phyloP scores from a whole-genome alignment of 2,329 filamentous ascomycete species.

The Aspergillus novofumigatus region DNA sequence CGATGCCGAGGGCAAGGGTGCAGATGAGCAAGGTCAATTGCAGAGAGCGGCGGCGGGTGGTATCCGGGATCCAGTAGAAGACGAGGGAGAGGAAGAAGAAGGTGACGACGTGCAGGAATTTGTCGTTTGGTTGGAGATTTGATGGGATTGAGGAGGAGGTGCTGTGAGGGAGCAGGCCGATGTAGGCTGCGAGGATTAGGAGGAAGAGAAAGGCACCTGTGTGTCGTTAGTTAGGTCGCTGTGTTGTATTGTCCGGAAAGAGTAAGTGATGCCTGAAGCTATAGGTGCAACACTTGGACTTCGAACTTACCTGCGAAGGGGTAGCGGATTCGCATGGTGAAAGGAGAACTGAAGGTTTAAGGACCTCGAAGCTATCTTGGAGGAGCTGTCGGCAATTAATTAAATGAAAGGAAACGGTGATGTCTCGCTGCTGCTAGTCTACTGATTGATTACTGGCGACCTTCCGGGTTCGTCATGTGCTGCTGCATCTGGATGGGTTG shows the following conservation, averaged over 20 bases:
- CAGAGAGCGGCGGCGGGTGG: conserved; percentile 75
- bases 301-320: conserved; percentile 73
- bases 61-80: conserved; percentile 98
- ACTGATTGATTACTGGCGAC: not conserved
- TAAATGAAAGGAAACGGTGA: not conserved
- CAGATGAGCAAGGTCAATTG: conserved; percentile 79
- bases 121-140: conserved; percentile 71
- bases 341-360: not conserved
- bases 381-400: not conserved
- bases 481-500: conserved; percentile 14
- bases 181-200: conserved; percentile 70
- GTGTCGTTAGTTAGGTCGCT: conserved; percentile 10
- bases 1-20: conserved; percentile 57
- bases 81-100: conserved; percentile 80
- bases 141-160: conserved; percentile 35
- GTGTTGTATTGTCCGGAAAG: conserved; percentile 1
- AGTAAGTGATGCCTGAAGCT: not conserved
- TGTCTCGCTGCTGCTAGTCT: not conserved
- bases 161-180: conserved; percentile 63
- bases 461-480: conserved; percentile 25
- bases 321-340: conserved; percentile 74
- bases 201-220: conserved; percentile 64
- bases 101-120: conserved; percentile 77
- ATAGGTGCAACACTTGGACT: not conserved
- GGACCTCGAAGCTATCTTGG: not conserved